Evolutionary conservation across 2,329 filamentous ascomycete species (phyloP).

Genomic region (Neonectria hederae): DNA sequence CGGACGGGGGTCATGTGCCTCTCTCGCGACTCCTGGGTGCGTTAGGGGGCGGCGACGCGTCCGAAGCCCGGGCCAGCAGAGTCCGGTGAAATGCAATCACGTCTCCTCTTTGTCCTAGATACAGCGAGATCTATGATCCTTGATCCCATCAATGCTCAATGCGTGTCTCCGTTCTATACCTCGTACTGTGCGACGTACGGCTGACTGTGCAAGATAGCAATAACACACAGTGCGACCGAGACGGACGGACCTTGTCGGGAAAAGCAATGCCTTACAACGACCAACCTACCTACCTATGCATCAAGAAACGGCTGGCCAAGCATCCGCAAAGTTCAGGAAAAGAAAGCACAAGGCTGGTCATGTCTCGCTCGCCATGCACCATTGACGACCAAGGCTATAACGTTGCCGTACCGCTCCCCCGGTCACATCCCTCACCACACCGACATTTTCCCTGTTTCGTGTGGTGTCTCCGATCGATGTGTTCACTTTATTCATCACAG

Average conservation of each 20-base stretch:
- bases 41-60: conserved; percentile 17
- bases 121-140: conserved; percentile 25
- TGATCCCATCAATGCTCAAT: conserved; percentile 6
- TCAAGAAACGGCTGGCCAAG: not conserved
- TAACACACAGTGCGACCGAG: not conserved
- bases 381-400: conserved; percentile 26
- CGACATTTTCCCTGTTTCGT: conserved; percentile 40
- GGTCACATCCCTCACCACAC: conserved; percentile 32
- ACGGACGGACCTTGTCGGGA: conserved; percentile 1
- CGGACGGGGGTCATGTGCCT: conserved; percentile 13
- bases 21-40: conserved; percentile 6
- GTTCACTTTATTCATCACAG: conserved; percentile 11
- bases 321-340: not conserved
- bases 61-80: conserved; percentile 10
- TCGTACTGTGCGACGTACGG: conserved; percentile 4
- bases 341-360: conserved; percentile 30
- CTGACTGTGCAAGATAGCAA: not conserved
- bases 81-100: conserved; percentile 4
- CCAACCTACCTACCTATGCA: not conserved
- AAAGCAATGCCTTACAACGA: conserved; percentile 16
- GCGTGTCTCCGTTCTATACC: not conserved
- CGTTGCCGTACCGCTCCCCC: conserved; percentile 25
- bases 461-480: conserved; percentile 28
- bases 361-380: conserved; percentile 25
- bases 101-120: conserved; percentile 20